A percentile compares a stretch with the other conserved stretches of the same genome.
Conservation (phyloP, 768 basidiomycete genomes). For the Termitomyces sp. region DNA sequence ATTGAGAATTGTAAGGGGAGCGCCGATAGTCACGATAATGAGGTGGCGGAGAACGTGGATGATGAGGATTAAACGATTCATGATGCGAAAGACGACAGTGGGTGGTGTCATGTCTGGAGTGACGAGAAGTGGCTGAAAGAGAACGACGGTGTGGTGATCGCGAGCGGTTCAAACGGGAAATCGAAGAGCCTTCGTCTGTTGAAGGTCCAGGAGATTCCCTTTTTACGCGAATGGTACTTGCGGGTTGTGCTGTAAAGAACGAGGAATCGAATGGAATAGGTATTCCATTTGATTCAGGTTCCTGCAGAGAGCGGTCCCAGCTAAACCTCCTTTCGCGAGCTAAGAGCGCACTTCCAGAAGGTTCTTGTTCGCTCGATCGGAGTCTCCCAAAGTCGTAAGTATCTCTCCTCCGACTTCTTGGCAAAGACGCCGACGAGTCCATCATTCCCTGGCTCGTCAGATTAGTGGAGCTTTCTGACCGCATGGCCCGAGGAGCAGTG, state of each 20-base stretch:
- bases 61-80: not conserved
- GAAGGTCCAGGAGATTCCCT: constrained; percentile 4
- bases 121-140: constrained; percentile 1
- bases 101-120: not conserved
- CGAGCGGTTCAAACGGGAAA: not conserved
- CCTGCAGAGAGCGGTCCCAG: not conserved
- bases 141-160: constrained; percentile 2
- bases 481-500: constrained; percentile 17
- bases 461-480: not conserved
- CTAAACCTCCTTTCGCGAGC: not conserved
- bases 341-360: not conserved
- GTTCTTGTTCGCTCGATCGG: not conserved
- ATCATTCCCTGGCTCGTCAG: not conserved
- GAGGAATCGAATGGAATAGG: constrained; percentile 13
- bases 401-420: not conserved
- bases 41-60: constrained; percentile 1
- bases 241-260: constrained; percentile 4
- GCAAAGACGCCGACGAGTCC: not conserved
- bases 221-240: not conserved
- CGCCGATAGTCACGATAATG: not conserved
- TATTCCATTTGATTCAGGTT: constrained; percentile 1
- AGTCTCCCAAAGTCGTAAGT: not conserved
- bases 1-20: constrained; percentile 4
- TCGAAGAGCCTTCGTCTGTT: not conserved
- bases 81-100: not conserved